A percentile compares a stretch with the other conserved stretches of the same genome.
Evolutionary conservation across 352 stramenopile species (phyloP).

Genomic region (Phytophthora pluvialis): DNA sequence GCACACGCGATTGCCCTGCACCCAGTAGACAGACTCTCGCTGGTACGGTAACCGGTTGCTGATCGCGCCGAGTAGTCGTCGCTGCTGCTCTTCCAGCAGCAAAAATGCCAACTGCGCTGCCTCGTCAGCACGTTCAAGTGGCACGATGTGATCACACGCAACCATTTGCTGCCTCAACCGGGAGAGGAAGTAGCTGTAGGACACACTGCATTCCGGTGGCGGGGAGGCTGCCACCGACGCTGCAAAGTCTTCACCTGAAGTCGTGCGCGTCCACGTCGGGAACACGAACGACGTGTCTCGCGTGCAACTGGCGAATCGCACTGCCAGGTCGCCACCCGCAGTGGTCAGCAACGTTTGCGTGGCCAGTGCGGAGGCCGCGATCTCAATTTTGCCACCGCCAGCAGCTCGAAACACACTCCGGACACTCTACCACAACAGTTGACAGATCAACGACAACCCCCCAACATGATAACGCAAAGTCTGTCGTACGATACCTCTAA

Average conservation of each 20-base stretch:
- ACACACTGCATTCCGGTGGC: conserved; percentile 11
- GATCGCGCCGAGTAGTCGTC: conserved; percentile 27
- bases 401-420: not conserved
- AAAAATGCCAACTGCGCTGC: conserved; percentile 8
- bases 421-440: conserved; percentile 4
- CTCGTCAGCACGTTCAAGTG: conserved; percentile 9
- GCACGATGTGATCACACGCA: conserved; percentile 43
- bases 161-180: conserved; percentile 28
- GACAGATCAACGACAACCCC: not conserved
- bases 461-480: no score
- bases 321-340: not conserved
- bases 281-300: conserved; percentile 23
- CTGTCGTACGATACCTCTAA: conserved; percentile 2
- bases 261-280: not conserved
- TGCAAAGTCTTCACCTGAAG: not conserved
- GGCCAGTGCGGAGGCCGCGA: not conserved
- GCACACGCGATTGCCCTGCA: conserved; percentile 36
- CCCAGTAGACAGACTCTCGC: conserved; percentile 34
- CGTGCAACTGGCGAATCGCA: conserved; percentile 17
- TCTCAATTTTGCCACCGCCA: not conserved
- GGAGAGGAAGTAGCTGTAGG: conserved; percentile 21
- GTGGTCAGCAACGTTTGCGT: not conserved
- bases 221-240: not conserved
- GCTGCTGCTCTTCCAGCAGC: conserved; percentile 28
- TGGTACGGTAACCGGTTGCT: conserved; percentile 23